phyloP scores from a whole-genome alignment of 352 stramenopile genomes.

The Pythium biforme region DNA sequence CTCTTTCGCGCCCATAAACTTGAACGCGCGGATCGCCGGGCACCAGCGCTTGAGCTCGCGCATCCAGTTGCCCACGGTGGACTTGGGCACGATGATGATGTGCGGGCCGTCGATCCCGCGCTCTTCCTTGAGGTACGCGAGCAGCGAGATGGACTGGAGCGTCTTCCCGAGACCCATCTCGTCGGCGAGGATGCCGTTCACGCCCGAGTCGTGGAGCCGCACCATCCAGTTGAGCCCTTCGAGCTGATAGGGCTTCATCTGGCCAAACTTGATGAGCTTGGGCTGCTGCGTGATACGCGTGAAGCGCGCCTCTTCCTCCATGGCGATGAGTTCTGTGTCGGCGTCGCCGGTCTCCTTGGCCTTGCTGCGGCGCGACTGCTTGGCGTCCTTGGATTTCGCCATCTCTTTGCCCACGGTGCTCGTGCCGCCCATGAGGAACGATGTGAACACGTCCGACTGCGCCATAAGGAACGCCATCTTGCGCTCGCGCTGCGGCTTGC shows the following conservation, averaged over 20 bases:
- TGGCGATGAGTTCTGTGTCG: constrained; percentile 58
- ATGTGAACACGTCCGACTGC: constrained; percentile 87
- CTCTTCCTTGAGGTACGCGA: constrained; percentile 95
- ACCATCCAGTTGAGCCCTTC: constrained; percentile 92
- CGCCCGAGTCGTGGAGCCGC: constrained; percentile 90
- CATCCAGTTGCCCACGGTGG: constrained; percentile 99
- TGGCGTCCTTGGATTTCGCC: constrained; percentile 40
- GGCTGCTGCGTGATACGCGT: constrained; percentile 82
- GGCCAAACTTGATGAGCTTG: constrained; percentile 81
- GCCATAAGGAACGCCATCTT: constrained; percentile 89
- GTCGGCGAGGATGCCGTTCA: constrained; percentile 88
- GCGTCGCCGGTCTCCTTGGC: constrained; percentile 70
- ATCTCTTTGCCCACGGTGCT: constrained; percentile 79
- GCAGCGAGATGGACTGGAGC: constrained; percentile 94
- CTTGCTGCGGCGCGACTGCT: constrained; percentile 56
- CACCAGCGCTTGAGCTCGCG: constrained; percentile 97
- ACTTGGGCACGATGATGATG: constrained; percentile 98
- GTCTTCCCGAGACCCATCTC: constrained; percentile 92
- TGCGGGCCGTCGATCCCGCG: constrained; percentile 94
- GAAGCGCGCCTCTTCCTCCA: constrained; percentile 74
- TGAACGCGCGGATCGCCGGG: constrained; percentile 90
- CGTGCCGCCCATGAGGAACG: constrained; percentile 83
- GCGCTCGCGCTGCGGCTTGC: constrained; percentile 56
- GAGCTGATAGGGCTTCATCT: constrained; percentile 88
- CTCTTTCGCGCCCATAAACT: constrained; percentile 96